Percentiles rank a stretch among this genome's conserved stretches.
Evolutionary conservation across 2,329 filamentous ascomycete genomes (phyloP).

Genomic region (Arthrobotrys pseudoclavata): DNA sequence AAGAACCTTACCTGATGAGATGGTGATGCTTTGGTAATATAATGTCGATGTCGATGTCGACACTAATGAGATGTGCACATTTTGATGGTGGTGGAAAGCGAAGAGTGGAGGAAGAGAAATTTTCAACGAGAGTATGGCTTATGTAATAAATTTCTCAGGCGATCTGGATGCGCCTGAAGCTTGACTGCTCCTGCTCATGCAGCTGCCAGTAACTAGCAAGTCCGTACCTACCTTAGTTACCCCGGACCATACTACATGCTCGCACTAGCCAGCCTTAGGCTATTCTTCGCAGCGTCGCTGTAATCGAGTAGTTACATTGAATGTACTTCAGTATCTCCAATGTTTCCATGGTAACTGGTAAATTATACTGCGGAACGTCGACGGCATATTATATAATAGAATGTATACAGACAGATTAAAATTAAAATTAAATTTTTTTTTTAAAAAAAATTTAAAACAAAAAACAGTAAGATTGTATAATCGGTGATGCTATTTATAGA

Average conservation of each 20-base stretch:
- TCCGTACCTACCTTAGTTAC: slow-evolving; percentile 3
- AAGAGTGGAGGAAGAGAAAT: neutral
- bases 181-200: neutral
- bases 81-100: neutral
- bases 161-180: neutral
- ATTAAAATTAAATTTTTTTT: slow-evolving; percentile 17
- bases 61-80: neutral
- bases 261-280: neutral
- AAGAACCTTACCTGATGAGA: slow-evolving; percentile 9
- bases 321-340: neutral
- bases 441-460: neutral
- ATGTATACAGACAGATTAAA: neutral
- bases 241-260: neutral
- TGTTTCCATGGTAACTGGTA: neutral
- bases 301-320: too few relatives aligned
- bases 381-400: neutral
- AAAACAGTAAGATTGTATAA: neutral
- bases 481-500: slow-evolving; percentile 39
- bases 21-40: too few relatives aligned
- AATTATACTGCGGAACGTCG: neutral
- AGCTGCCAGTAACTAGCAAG: neutral
- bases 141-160: neutral
- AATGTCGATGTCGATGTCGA: neutral
- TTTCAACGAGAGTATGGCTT: neutral
- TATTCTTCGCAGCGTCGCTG: neutral